Evolutionary conservation across 805 yeast species (phyloP).

Genomic region (Ogataea salicorniae): DNA sequence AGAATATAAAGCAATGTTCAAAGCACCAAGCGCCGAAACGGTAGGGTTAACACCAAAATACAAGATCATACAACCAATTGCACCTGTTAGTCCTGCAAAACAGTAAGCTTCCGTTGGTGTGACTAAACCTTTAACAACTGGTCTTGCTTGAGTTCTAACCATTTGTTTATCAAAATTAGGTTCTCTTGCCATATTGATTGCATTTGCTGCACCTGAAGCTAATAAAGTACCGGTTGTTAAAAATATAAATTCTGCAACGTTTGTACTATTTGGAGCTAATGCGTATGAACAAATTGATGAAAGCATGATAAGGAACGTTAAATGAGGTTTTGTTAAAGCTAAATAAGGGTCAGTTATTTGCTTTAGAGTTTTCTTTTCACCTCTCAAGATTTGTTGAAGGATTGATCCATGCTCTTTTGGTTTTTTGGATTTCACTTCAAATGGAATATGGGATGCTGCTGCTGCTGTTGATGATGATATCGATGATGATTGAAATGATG

Average conservation of each 20-base stretch:
- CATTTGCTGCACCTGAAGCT: slow-evolving; percentile 91
- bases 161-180: slow-evolving; percentile 82
- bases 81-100: slow-evolving; percentile 75
- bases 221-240: slow-evolving; percentile 82
- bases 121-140: slow-evolving; percentile 80
- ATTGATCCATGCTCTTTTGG: slow-evolving; percentile 15
- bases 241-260: slow-evolving; percentile 62
- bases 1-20: slow-evolving; percentile 77
- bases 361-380: slow-evolving; percentile 28
- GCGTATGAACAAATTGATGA: slow-evolving; percentile 95
- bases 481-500: not conserved
- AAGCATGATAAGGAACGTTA: slow-evolving; percentile 81
- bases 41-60: slow-evolving; percentile 80
- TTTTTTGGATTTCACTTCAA: slow-evolving; percentile 45
- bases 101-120: slow-evolving; percentile 70
- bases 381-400: slow-evolving; percentile 20
- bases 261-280: slow-evolving; percentile 76
- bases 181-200: slow-evolving; percentile 95
- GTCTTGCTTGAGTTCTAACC: slow-evolving; percentile 85
- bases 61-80: slow-evolving; percentile 62
- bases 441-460: slow-evolving; percentile 39
- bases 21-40: slow-evolving; percentile 75
- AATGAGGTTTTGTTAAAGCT: slow-evolving; percentile 84
- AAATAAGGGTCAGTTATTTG: slow-evolving; percentile 56
- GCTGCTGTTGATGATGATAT: too few relatives aligned